Percentiles rank a stretch among this genome's conserved stretches.
Evolutionary conservation across 2,329 filamentous ascomycete species (phyloP).

Genomic region (Fusarium verticillioides): DNA sequence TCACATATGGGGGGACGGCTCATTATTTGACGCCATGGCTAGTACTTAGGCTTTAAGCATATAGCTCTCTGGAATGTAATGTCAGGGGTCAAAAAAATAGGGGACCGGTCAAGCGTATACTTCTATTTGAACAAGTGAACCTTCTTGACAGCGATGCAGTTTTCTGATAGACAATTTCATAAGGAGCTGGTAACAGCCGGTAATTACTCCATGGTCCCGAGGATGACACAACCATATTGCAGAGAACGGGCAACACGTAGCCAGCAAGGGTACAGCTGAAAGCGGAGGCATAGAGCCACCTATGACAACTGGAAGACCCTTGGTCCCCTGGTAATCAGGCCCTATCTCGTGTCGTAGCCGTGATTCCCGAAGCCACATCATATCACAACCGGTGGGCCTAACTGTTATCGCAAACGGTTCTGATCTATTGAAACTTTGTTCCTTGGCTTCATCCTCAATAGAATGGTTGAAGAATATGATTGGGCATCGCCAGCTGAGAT

Average conservation of each 20-base stretch:
- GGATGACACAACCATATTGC: not conserved
- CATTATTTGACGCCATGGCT: not conserved
- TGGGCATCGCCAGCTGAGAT: not conserved
- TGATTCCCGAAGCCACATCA: not conserved
- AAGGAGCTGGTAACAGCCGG: fast-evolving
- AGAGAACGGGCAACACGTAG: not conserved
- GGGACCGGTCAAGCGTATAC: not conserved
- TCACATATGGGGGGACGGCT: not conserved
- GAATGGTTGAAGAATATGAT: fast-evolving
- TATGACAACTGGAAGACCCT: not conserved
- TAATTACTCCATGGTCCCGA: fast-evolving
- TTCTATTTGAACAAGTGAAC: not conserved
- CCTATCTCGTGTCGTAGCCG: not conserved
- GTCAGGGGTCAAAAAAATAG: not conserved
- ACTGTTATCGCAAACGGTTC: not conserved
- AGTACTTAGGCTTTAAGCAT: not conserved
- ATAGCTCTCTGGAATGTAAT: not conserved
- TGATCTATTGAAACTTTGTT: not conserved
- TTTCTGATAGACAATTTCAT: fast-evolving
- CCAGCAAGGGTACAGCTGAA: not conserved
- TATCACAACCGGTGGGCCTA: not conserved
- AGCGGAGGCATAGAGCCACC: not conserved
- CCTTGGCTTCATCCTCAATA: not conserved
- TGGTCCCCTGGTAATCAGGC: not conserved
- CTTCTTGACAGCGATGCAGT: fast-evolving